Conservation (phyloP, 345 rosid genomes). For the Noccaea caerulescens region DNA sequence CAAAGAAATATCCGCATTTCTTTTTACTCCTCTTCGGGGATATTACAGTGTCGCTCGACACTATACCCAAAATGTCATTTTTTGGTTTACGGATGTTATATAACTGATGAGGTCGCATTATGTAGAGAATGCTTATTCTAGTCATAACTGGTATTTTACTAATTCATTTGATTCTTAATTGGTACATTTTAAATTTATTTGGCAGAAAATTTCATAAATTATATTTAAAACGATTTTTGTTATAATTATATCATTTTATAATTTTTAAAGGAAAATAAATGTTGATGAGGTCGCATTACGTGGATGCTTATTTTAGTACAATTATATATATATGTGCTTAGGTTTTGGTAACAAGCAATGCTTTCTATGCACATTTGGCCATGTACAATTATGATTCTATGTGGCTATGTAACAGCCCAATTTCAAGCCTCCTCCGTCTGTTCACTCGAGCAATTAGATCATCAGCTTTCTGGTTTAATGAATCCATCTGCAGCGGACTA, state of each 20-base stretch:
- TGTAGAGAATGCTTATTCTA: background rate
- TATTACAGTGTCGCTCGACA: too few species aligned
- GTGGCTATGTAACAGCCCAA: constrained; percentile 22
- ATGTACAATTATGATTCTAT: background rate
- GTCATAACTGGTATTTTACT: too few species aligned
- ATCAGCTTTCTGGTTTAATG: constrained; percentile 68
- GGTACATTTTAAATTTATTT: too few species aligned
- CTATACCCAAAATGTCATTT: too few species aligned
- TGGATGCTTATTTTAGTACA: background rate
- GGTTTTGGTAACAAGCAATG: background rate
- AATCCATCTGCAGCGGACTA: constrained; percentile 48
- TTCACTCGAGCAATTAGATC: constrained; percentile 72
- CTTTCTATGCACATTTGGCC: background rate
- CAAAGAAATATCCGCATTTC: too few species aligned
- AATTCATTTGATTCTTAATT: too few species aligned
- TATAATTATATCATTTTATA: too few species aligned
- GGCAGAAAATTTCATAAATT: too few species aligned
- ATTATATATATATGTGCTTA: background rate
- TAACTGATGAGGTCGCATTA: background rate
- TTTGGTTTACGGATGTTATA: too few species aligned
- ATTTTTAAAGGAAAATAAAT: too few species aligned
- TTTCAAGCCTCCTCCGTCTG: constrained; percentile 61
- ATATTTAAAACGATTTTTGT: too few species aligned
- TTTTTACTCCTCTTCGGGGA: too few species aligned
- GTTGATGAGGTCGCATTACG: background rate